Base-by-base conservation (phyloP, 805 yeast genomes). In the Candida chauliodis region DNA sequence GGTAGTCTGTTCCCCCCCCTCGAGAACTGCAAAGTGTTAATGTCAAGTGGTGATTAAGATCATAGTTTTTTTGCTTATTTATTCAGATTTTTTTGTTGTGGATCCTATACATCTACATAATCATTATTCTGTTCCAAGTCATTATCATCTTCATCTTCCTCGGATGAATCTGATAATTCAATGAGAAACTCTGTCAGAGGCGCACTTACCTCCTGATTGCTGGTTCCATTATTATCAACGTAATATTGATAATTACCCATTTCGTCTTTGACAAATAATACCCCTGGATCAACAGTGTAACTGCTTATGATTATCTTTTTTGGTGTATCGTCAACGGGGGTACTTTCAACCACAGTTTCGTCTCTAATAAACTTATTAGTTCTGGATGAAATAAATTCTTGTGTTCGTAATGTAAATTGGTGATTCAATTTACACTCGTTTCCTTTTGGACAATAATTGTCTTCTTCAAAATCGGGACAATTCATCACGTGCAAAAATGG, bases 381-480 rank as follows among this genome's bases (percentile, higher is more conserved):
- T 6, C 36, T 38, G 1, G 41, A 41, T 35, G 25, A 40, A 50
- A 61, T 58, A 43, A 53, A 34, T 14, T 44, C 44, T 40, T 61
- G 68, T 2, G 53, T 52, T 13, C 62, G 33, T 32, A 41, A 43
- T 14, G 63, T 61, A 1, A 55, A 34, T 21, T 50, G 55, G 56
- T 84, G 91, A 25, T 53, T 52, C 32, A 84, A 60, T n/a, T 59
- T 56, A 52, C 91, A 84, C 15, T 57, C 51, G 8, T 27, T 29
- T 1, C 76, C 76, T 37, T 76, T 58, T 1, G 77, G 67, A 55
- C 95, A 85, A 22, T 47, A 50, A 9, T 81, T 83, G n/a, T 64
- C 63, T 43, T 76, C 79, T 45, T 76, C 81, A 47, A 71, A 75
- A 50, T 84, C 91, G 0, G 95, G 91, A 58, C 95, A 85, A 41